These are phyloP conservation scores for Hygrophila difformis DNA, from an alignment of 257 asterid genomes.

Conservation along the genomic window DNA sequence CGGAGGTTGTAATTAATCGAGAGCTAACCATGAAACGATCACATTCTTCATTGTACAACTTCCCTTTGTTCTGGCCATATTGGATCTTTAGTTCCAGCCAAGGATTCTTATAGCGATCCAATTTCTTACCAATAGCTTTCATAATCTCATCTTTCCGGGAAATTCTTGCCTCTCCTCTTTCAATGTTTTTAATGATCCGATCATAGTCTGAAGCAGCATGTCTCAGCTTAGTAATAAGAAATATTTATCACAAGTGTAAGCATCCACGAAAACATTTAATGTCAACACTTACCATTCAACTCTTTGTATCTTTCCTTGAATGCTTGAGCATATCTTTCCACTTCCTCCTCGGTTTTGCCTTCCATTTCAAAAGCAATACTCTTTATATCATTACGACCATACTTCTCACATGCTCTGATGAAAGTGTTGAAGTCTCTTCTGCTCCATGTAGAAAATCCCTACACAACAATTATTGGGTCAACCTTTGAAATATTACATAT, in stretches of 20 bases:
- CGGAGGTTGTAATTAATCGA: neutral
- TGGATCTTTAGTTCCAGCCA: constrained; percentile 95
- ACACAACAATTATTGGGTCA: constrained; percentile 16
- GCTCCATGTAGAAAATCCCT: constrained; percentile 99
- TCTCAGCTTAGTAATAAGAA: neutral
- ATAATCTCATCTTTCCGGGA: constrained; percentile 94
- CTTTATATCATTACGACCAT: constrained; percentile 74
- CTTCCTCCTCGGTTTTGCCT: constrained; percentile 90
- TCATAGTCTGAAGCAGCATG: constrained; percentile 67
- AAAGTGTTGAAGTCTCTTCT: constrained; percentile 88
- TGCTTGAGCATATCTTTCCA: constrained; percentile 80
- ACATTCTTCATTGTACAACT: constrained; percentile 96
- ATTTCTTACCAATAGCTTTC: constrained; percentile 92
- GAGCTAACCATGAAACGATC: constrained; percentile 92
- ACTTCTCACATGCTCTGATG: constrained; percentile 96
- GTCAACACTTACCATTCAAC: constrained; percentile 55
- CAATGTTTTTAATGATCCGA: constrained; percentile 86
- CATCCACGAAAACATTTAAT: neutral
- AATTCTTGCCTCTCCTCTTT: constrained; percentile 97
- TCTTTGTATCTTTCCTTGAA: constrained; percentile 94
- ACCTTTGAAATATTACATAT: too few relatives aligned
- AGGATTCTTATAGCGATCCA: constrained; percentile 97
- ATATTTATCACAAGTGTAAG: too few relatives aligned
- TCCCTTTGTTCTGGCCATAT: constrained; percentile 99
- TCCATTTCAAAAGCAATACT: constrained; percentile 95